phyloP scores from a whole-genome alignment of 257 asterid genomes.

The Coffea eugenioides region DNA sequence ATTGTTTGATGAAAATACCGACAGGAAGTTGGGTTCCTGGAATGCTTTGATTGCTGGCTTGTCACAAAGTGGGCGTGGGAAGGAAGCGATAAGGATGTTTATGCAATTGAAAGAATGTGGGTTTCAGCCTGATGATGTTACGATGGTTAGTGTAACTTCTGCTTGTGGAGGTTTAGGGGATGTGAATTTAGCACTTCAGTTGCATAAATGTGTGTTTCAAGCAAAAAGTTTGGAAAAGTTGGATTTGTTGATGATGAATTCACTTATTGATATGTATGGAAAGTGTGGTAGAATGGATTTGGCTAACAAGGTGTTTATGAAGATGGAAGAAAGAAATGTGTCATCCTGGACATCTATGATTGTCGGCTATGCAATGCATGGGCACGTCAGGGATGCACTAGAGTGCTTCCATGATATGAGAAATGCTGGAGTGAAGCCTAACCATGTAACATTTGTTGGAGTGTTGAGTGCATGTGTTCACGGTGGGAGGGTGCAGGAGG shows the following conservation, averaged over 20 bases:
- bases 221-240: conserved; percentile 37
- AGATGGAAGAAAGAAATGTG: conserved; percentile 73
- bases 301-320: conserved; percentile 53
- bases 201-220: conserved; percentile 74
- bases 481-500: conserved; percentile 78
- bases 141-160: conserved; percentile 77
- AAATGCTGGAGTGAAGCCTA: conserved; percentile 57
- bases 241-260: conserved; percentile 71
- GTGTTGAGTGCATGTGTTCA: conserved; percentile 93
- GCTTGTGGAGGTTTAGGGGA: conserved; percentile 80
- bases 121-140: conserved; percentile 65
- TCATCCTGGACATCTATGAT: conserved; percentile 92
- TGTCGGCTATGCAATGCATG: conserved; percentile 80
- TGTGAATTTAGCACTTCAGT: conserved; percentile 61
- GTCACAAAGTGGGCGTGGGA: conserved; percentile 70
- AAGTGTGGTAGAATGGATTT: conserved; percentile 89
- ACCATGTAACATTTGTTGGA: conserved; percentile 78
- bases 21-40: conserved; percentile 83
- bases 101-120: conserved; percentile 54
- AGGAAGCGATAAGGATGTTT: conserved; percentile 63
- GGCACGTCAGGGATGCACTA: conserved; percentile 56
- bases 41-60: conserved; percentile 77
- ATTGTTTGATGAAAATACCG: conserved; percentile 60
- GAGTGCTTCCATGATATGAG: conserved; percentile 56
- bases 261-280: conserved; percentile 80